Base-by-base conservation (phyloP, 345 rosid genomes). In the Sisymbrium irio region DNA sequence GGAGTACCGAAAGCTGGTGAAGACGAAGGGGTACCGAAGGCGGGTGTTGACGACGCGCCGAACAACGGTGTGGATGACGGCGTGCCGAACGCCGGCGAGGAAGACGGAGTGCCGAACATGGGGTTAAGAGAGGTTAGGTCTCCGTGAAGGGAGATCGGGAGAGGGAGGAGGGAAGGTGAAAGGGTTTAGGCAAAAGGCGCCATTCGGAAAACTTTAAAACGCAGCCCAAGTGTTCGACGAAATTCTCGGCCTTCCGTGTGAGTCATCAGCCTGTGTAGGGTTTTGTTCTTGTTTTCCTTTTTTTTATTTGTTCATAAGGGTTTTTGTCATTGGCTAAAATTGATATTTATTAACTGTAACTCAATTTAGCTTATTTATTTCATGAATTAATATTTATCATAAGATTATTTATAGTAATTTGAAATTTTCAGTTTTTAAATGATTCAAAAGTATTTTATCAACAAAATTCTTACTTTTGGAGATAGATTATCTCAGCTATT, bases 11-110 rank as follows among this genome's bases (percentile, higher is more conserved):
- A 86, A 1, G 83, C 79, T 10, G 85, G 81, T 0, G 86, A 56
- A 3, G 84, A 67, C 1, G 88, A 81, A 0, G 89, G 85, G 4
- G 85, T 63, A 0, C 85, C 84, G 12, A 83, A 83, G 3, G 83
- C 82, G 2, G 87, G 82, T 1, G 86, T 63, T 7, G 88, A 78
- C 0, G 89, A 80, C 0, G 91, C 37, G 0, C 89, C 86, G 25
- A 85, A 83, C 2, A 84, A 78, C 5, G 85, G 79, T 0, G 83
- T 62, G 5, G 85, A 75, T 0, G 82, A 77, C 0, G 85, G 78
- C 2, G 83, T 63, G 14, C 93, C 91, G 78, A 87, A 89, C 3
- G 84, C 83, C 18, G 87, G 82, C 3, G 87, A 68, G 2, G 85
- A 76, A 1, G 90, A 75, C 7, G 86, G 84, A 17, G 89, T 77